Conservation (phyloP, 306 rosid genomes). For the Inga laurina region DNA sequence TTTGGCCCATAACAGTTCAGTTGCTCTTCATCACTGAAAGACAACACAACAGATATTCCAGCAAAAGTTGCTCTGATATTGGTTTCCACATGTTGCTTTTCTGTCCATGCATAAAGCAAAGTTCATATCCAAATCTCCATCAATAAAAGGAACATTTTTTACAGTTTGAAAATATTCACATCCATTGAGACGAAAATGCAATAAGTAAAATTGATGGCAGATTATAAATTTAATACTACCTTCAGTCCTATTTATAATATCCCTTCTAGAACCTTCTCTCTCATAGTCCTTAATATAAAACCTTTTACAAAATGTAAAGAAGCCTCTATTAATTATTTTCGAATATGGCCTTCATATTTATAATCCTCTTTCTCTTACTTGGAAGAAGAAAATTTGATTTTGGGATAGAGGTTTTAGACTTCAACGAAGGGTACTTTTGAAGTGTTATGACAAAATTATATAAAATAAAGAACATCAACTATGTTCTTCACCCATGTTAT, state of each 20-base stretch:
- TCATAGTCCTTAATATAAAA: not conserved
- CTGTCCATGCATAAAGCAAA: constrained; percentile 48
- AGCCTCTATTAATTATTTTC: not conserved
- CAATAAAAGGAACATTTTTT: constrained; percentile 24
- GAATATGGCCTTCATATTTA: not conserved
- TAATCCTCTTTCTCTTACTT: not conserved
- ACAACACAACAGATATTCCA: constrained; percentile 75
- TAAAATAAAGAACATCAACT: not conserved
- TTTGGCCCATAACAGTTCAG: constrained; percentile 32
- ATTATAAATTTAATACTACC: not conserved
- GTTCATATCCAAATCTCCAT: constrained; percentile 22
- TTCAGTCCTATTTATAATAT: not conserved
- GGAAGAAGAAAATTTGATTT: not conserved
- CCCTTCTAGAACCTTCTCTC: not conserved
- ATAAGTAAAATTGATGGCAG: constrained; percentile 14
- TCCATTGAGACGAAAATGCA: constrained; percentile 14
- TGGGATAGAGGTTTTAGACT: not conserved
- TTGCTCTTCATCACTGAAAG: constrained; percentile 62
- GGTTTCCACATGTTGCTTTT: constrained; percentile 85
- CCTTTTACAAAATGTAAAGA: not conserved
- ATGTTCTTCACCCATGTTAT: not conserved
- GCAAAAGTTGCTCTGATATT: constrained; percentile 75
- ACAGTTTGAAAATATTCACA: constrained; percentile 19
- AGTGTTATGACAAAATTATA: not conserved
- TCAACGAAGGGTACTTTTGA: not conserved